Evolutionary conservation across 805 yeast species (phyloP), one percentile per base, ranked within the genome.

Genomic region (Lachancea fermentati): DNA sequence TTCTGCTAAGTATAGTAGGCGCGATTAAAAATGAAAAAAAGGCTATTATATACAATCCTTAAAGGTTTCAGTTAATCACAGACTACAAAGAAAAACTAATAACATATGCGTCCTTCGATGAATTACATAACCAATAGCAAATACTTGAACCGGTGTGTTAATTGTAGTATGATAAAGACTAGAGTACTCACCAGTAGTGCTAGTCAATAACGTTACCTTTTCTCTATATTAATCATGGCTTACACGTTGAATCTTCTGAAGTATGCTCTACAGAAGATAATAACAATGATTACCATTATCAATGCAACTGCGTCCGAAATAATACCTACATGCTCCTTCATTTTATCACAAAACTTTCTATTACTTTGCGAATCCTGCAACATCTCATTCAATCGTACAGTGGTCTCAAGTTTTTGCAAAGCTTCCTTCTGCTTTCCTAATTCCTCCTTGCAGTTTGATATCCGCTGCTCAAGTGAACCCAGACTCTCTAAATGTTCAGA

Each of bases 381-480:
- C 31, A 47, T 40, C 18, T 49, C 52, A 26, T 49, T 50, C 30
- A 50, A 37, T 13, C 44, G 43, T 11, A 55, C 29, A 5, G 59
- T 35, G 19, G 48, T 46, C 29, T 58, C 63, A 46, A 60, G 41
- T 32, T 52, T 52, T 24, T 52, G 51, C 32, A 60, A 39, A 4
- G 50, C 37, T 17, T 57, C 57, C 37, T 56, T 56, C 35, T 58
- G 58, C 16, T 44, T 40, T 7, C 40, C 39, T 13, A 60, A 39
- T 14, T 39, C 50, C 8, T 36, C 40, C 33, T 47, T 51, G 39
- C 54, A 53, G 5, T 25, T 32, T n/a, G 43, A 43, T 39, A 56
- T 48, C 25, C 63, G 62, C 12, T 47, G 32, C 30, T 62, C 62
- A 25, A 70, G 43, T 1, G 43, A 48, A 12, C 48, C 47, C 19